phyloP scores from a whole-genome alignment of 139 green algal genomes.

The Chlorella sp. region DNA sequence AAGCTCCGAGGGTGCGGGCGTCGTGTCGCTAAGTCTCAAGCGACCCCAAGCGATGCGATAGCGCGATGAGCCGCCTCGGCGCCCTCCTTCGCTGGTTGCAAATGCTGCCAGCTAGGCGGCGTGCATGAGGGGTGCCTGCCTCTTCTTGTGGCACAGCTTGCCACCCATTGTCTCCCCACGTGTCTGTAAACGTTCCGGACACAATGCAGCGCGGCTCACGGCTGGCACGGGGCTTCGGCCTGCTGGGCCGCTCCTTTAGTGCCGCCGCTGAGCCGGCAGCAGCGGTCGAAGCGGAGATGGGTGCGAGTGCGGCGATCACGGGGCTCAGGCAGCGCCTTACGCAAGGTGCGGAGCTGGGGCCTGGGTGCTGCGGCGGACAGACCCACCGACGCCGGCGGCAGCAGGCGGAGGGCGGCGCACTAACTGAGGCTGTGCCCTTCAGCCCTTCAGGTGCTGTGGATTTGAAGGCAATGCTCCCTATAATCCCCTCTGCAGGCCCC shows the following conservation, averaged over 20 bases:
- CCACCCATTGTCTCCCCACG: too few relatives aligned
- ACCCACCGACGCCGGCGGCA: neutral
- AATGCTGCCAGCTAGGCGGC: neutral
- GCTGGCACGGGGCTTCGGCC: neutral
- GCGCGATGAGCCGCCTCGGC: too few relatives aligned
- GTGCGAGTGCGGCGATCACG: conserved; percentile 25
- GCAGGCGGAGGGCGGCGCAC: neutral
- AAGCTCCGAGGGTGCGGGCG: neutral
- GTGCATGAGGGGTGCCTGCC: neutral
- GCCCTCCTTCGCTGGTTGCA: neutral
- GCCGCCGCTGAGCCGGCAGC: conserved; percentile 27
- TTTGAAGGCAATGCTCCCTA: neutral
- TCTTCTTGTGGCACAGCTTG: too few relatives aligned
- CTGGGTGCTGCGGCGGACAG: neutral
- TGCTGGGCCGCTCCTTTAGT: conserved; percentile 8
- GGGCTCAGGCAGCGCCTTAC: conserved; percentile 49
- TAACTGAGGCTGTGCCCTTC: too few relatives aligned
- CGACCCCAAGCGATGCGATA: too few relatives aligned
- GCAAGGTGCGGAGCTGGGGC: conserved; percentile 32
- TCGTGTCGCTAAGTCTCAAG: too few relatives aligned
- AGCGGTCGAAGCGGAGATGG: neutral
- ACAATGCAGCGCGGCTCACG: conserved; percentile 3
- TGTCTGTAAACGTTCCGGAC: too few relatives aligned
- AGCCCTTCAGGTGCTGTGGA: too few relatives aligned
- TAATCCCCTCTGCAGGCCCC: conserved; percentile 55